Conservation (phyloP, 75 land plant species). For the Pinus taeda region DNA sequence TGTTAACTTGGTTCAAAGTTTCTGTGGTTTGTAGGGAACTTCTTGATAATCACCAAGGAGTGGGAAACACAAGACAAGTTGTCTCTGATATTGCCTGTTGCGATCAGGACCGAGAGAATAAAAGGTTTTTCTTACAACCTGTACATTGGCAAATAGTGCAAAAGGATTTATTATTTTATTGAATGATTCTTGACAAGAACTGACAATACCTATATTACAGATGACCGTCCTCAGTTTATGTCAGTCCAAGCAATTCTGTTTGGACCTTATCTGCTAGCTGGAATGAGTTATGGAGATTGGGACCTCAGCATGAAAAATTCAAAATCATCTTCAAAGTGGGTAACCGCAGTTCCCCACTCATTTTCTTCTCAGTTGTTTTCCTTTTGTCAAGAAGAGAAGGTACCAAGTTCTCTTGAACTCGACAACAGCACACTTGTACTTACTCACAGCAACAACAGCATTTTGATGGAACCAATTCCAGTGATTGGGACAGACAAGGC, state of each 20-base stretch:
- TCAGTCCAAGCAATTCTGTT: conserved; percentile 73
- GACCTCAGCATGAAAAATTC: conserved; percentile 16
- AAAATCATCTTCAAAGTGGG: conserved; percentile 32
- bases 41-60: conserved; percentile 44
- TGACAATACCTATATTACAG: conserved; percentile 29
- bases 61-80: conserved; percentile 64
- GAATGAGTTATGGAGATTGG: conserved; percentile 57
- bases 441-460: conserved; percentile 16
- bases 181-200: background rate
- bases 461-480: conserved; percentile 38
- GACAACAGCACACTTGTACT: conserved; percentile 18
- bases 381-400: conserved; percentile 24
- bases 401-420: background rate
- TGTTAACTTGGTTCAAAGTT: no score
- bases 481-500: conserved; percentile 30
- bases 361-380: conserved; percentile 39
- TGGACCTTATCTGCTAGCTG: conserved; percentile 85
- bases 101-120: conserved; percentile 60
- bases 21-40: conserved; percentile 46
- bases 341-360: conserved; percentile 36
- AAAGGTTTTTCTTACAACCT: conserved; percentile 52
- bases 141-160: background rate
- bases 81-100: conserved; percentile 51
- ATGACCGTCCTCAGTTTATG: conserved; percentile 61
- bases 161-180: background rate